Evolutionary conservation across 169 alveolate genomes (phyloP).

Genomic region (Cryptosporidium viatorum): DNA sequence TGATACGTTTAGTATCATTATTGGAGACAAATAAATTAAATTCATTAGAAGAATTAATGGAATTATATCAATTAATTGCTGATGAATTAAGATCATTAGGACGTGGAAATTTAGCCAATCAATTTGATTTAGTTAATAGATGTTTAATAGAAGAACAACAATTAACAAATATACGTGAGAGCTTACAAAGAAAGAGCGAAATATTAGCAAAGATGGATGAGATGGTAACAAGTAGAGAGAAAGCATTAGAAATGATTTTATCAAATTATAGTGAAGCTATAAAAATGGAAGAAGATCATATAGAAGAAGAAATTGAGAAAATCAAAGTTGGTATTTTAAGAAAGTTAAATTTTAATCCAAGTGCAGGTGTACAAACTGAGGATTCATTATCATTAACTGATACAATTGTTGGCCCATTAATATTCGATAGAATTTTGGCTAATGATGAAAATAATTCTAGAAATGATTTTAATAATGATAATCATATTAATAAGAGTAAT

Average conservation of each 20-base stretch:
- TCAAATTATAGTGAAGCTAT: conserved; percentile 35
- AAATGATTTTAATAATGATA: background rate
- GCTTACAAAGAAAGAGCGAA: conserved; percentile 48
- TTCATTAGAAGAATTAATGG: conserved; percentile 72
- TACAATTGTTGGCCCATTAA: conserved; percentile 72
- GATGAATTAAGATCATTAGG: conserved; percentile 75
- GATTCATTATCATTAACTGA: conserved; percentile 72
- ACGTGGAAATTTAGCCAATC: conserved; percentile 73
- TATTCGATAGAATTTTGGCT: conserved; percentile 31
- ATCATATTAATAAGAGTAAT: background rate
- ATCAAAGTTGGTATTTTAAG: conserved; percentile 31
- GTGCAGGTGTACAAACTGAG: conserved; percentile 56
- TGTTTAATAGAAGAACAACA: conserved; percentile 73
- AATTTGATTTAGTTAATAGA: conserved; percentile 71
- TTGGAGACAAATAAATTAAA: conserved; percentile 63
- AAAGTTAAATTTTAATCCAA: conserved; percentile 37
- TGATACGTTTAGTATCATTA: conserved; percentile 49
- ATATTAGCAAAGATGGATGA: conserved; percentile 44
- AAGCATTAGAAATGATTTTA: conserved; percentile 49
- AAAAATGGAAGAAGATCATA: conserved; percentile 58
- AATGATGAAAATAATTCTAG: background rate
- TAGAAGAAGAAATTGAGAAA: conserved; percentile 41
- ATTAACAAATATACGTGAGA: conserved; percentile 42
- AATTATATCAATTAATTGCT: conserved; percentile 66
- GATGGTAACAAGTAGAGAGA: conserved; percentile 53